Base-by-base conservation (phyloP, 192 early-diverging fungal species). In the Coemansia sp. region DNA sequence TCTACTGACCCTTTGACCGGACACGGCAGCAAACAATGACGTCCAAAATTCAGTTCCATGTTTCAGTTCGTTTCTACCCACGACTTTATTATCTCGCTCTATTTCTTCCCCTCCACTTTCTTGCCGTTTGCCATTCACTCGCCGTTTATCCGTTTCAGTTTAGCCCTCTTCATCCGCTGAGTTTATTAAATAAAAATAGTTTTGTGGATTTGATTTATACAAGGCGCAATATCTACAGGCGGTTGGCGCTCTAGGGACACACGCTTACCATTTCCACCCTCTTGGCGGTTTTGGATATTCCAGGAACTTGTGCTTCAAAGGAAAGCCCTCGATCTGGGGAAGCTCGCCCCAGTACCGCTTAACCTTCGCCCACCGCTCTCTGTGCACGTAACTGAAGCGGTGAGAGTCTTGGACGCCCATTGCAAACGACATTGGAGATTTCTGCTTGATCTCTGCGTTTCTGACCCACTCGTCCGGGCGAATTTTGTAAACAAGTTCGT, bases 361-460 rank as follows among this genome's bases (percentile, higher is more conserved):
- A 26, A 80, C 56, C 14, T 71, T 68, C 9, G 65, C 66, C 77
- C 77, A 80, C 48, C 72, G 52, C 36, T 75, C 67, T 39, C 66
- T 52, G 21, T 80, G 77, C 1, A 80, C 77, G 21, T 80, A 75
- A 11, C 53, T 68, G 39, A 80, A 75, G 5, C 52, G 61, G 34
- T 71, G 77, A 5, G 72, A 75, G 52, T 80, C 77, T 39, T 66
- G 72, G 23, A 80, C 63, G 1, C 63, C 38, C 77, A 80, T 80
- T 39, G 55, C 69, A 65, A 80, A 71, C 26, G 77, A 80, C 30
- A 75, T 39, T 11, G 45, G 62, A 2, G 77, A 80, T 30, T 75
- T 80, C 24, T 62, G 60, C 52, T 72, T 72, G 45, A 75, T 52
- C 30, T 12, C 67, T 23, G 62, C 64, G 1, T 62, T 43, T n/a